phyloP scores from a whole-genome alignment of 768 basidiomycete genomes.

The Tulasnella calospora region DNA sequence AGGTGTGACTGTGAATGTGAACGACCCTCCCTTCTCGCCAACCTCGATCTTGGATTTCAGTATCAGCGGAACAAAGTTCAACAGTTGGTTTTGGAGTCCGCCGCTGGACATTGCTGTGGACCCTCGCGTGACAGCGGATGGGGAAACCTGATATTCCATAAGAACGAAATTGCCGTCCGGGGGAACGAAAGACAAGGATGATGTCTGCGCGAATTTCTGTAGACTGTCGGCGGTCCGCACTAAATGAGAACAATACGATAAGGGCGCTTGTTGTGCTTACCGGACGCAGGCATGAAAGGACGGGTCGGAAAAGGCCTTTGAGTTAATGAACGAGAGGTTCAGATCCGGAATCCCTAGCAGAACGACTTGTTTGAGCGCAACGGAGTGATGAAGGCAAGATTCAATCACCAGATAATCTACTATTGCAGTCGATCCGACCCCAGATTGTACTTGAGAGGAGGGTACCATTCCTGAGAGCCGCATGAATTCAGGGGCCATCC shows the following conservation, averaged over 20 bases:
- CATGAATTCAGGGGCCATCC: neutral
- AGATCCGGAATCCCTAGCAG: slow-evolving; percentile 77
- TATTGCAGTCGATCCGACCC: slow-evolving; percentile 33
- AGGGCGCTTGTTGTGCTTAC: slow-evolving; percentile 41
- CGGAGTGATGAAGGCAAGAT: neutral
- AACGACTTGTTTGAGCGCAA: neutral
- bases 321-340: slow-evolving; percentile 67
- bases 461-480: slow-evolving; percentile 27
- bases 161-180: slow-evolving; percentile 86
- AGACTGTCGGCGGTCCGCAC: slow-evolving; percentile 45
- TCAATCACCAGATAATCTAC: slow-evolving; percentile 62
- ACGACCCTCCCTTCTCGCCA: slow-evolving; percentile 50
- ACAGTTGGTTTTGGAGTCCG: slow-evolving; percentile 29
- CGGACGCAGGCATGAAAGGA: slow-evolving; percentile 92
- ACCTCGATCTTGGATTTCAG: slow-evolving; percentile 37
- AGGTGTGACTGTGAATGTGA: slow-evolving; percentile 60
- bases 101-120: slow-evolving; percentile 38
- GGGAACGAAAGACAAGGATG: slow-evolving; percentile 78
- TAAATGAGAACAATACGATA: slow-evolving; percentile 12
- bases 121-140: slow-evolving; percentile 38
- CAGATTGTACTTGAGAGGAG: slow-evolving; percentile 30
- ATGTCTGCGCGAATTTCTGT: slow-evolving; percentile 68
- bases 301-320: slow-evolving; percentile 66
- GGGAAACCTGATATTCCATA: slow-evolving; percentile 66
- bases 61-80: slow-evolving; percentile 36